Evolutionary conservation across 108 stramenopile species (phyloP).

Genomic region (Nannochloropsis salina): DNA sequence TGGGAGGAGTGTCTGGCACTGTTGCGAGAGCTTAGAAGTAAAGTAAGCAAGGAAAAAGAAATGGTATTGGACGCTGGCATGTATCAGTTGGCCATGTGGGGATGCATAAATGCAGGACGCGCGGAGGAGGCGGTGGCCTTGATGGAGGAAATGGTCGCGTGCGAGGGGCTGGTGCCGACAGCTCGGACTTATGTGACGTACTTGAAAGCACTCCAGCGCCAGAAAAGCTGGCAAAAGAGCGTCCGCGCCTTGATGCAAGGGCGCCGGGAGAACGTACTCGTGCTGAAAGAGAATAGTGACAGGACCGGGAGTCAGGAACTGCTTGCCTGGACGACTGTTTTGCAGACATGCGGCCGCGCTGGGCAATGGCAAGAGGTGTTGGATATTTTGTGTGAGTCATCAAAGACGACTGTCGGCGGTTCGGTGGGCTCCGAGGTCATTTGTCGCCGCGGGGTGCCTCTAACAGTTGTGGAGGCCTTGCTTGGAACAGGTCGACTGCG

Average conservation of each 20-base stretch:
- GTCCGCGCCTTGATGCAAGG: background rate
- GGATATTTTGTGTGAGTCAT: background rate
- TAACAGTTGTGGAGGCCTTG: background rate
- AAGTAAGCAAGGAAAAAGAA: no score
- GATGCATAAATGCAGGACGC: background rate
- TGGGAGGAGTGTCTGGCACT: background rate
- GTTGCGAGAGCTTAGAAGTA: background rate
- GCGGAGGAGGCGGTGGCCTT: background rate
- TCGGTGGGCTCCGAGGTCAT: background rate
- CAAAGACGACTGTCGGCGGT: background rate
- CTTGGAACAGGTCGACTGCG: background rate
- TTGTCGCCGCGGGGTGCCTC: background rate
- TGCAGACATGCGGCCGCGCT: background rate
- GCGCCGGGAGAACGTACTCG: background rate
- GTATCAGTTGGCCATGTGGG: slow-evolving; percentile 9
- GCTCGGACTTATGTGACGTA: background rate
- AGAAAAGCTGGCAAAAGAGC: background rate
- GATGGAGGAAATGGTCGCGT: slow-evolving; percentile 12
- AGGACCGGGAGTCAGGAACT: background rate
- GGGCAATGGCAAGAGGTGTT: background rate
- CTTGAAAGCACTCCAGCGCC: slow-evolving; percentile 15
- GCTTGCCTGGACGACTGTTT: background rate
- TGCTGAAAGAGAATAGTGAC: background rate
- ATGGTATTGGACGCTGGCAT: background rate
- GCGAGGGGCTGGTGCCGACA: background rate